These are phyloP conservation scores for Tolypocladium ophioglossoides DNA, from an alignment of 2,329 filamentous ascomycete genomes.

Conservation along the genomic window DNA sequence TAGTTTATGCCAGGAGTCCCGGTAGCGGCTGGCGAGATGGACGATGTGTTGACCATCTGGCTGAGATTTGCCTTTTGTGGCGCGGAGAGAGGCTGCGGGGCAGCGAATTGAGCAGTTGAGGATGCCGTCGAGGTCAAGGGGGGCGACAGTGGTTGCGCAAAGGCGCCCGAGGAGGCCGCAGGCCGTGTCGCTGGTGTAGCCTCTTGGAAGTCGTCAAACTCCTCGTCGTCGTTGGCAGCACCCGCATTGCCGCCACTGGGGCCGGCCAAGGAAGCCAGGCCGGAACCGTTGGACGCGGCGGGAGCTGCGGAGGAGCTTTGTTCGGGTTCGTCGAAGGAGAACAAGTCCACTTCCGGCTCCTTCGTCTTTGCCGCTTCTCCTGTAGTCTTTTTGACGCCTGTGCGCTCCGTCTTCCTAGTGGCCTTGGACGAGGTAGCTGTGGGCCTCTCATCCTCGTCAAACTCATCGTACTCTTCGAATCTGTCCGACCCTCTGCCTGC, in stretches of 20 bases:
- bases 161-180: conserved; percentile 26
- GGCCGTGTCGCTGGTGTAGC: conserved; percentile 52
- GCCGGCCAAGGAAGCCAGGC: conserved; percentile 32
- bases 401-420: conserved; percentile 20
- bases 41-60: conserved; percentile 69
- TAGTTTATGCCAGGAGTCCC: conserved; percentile 50
- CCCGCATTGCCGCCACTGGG: conserved; percentile 9
- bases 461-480: conserved; percentile 97
- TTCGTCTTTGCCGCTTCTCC: conserved; percentile 67
- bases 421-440: conserved; percentile 36
- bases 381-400: conserved; percentile 27
- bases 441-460: conserved; percentile 59
- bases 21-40: conserved; percentile 62
- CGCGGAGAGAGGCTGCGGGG: conserved; percentile 76
- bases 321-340: conserved; percentile 77
- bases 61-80: conserved; percentile 71
- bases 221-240: conserved; percentile 58
- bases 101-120: conserved; percentile 57
- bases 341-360: conserved; percentile 82
- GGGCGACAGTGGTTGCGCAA: conserved; percentile 31
- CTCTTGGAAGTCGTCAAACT: conserved; percentile 97
- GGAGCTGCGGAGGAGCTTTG: conserved; percentile 35
- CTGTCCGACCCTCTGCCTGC: conserved; percentile 52
- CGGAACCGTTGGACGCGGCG: conserved; percentile 34
- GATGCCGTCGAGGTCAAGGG: conserved; percentile 41